Evolutionary conservation across 208 protist genomes (phyloP), one percentile per base, ranked within the genome.

Genomic region (Acanthamoeba healyi): DNA sequence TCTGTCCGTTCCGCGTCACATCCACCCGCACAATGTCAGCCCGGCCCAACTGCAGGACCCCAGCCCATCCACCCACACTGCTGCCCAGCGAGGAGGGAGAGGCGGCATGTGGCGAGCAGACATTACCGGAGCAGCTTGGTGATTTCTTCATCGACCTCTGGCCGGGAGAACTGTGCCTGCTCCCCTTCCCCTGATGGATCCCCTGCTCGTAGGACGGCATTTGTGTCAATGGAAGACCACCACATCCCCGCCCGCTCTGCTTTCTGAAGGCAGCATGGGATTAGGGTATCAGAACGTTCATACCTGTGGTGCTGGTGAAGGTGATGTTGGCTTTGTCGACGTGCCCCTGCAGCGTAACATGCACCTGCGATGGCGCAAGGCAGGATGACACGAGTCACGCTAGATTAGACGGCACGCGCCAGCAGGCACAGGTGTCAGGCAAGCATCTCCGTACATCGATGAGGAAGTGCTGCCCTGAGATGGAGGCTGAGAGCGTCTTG

Each of bases 61-160:
- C n/a, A n/a, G n/a, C n/a, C n/a, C n/a, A n/a, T n/a, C n/a, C n/a
- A n/a, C n/a, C n/a, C n/a, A n/a, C n/a, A n/a, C n/a, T n/a, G n/a
- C n/a, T n/a, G n/a, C n/a, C n/a, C n/a, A 72, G 22, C 26, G 63
- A 72, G 46, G 63, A 72, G 63, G 17, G 63, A 38, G 63, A n/a
- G 63, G 17, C 44, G 12, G 44, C 44, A 49, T n/a, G n/a, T n/a
- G n/a, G n/a, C n/a, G n/a, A n/a, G n/a, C n/a, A n/a, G n/a, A n/a
- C n/a, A n/a, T n/a, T n/a, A 81, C 70, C 40, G n/a, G 3, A 81
- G 40, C 19, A 81, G 2, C n/a, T 24, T 81, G 24, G 74, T 84
- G 74, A 84, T 46, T 19, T 44, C 74, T 24, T 84, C 74, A 26
- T 84, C 46, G 74, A 84, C 74, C 32, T 84, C 74, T 9, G 65